Conservation (phyloP, 441 rosid genomes). For the Melastoma candidum region DNA sequence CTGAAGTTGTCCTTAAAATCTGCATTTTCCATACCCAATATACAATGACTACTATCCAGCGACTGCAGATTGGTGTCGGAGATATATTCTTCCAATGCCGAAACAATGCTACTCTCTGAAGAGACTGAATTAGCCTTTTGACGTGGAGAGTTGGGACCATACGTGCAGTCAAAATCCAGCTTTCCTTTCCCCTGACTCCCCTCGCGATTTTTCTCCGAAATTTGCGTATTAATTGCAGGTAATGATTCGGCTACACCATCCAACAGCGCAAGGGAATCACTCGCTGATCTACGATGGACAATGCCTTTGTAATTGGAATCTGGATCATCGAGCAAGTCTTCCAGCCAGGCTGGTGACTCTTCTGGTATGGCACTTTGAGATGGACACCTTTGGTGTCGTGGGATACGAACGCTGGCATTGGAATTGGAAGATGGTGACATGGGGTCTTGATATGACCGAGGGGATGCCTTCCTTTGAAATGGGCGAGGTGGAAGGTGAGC, state of each 20-base stretch:
- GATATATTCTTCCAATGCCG: slow-evolving; percentile 51
- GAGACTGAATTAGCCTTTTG: slow-evolving; percentile 31
- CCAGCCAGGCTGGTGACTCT: slow-evolving; percentile 62
- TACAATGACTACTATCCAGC: slow-evolving; percentile 30
- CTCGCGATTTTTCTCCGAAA: slow-evolving; percentile 22
- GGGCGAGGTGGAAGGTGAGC: slow-evolving; percentile 69
- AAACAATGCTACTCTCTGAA: slow-evolving; percentile 44
- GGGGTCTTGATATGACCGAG: slow-evolving; percentile 24
- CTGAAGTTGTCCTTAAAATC: slow-evolving; percentile 20
- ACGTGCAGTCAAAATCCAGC: slow-evolving; percentile 49
- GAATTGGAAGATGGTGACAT: slow-evolving; percentile 22
- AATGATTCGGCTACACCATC: slow-evolving; percentile 35
- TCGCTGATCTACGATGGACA: slow-evolving; percentile 48
- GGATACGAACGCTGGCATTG: slow-evolving; percentile 15
- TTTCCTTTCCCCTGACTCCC: slow-evolving; percentile 23
- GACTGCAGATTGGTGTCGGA: slow-evolving; percentile 32
- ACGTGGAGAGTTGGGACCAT: slow-evolving; percentile 82
- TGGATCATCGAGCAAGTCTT: slow-evolving; percentile 45
- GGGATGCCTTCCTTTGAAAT: slow-evolving; percentile 34
- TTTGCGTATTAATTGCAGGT: slow-evolving; percentile 24
- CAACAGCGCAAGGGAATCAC: slow-evolving; percentile 51
- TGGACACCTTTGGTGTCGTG: slow-evolving; percentile 33
- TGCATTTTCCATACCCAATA: slow-evolving; percentile 18
- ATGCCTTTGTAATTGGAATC: slow-evolving; percentile 26
- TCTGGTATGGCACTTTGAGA: slow-evolving; percentile 38